These are phyloP conservation scores for Talaromyces sp. DNA, from an alignment of 2,329 filamentous ascomycete genomes.

Conservation along the genomic window DNA sequence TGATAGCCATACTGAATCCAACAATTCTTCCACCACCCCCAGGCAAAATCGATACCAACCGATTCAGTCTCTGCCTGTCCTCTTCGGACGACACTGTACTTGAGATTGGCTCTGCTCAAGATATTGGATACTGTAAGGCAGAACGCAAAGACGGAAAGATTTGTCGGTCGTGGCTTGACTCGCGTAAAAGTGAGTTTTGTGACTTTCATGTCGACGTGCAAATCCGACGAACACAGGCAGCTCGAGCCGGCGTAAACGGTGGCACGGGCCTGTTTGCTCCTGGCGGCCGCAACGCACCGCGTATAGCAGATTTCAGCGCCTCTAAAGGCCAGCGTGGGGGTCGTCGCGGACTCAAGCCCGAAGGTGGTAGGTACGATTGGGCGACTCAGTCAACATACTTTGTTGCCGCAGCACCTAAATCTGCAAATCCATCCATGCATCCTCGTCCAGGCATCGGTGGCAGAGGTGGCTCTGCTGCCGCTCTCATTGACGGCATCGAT, in stretches of 20 bases:
- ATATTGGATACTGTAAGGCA: constrained; percentile 83
- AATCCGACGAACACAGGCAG: constrained; percentile 62
- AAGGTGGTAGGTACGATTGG: constrained; percentile 37
- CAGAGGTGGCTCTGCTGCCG: constrained; percentile 32
- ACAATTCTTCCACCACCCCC: constrained; percentile 81
- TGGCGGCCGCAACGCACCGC: constrained; percentile 35
- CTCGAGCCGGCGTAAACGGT: constrained; percentile 73
- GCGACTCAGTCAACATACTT: constrained; percentile 43
- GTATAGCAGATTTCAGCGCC: constrained; percentile 36
- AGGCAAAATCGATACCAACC: constrained; percentile 68
- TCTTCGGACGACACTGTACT: constrained; percentile 84
- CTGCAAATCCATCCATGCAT: not conserved
- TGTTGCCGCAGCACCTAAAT: constrained; percentile 33
- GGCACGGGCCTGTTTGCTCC: constrained; percentile 52
- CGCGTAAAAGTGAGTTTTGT: constrained; percentile 81
- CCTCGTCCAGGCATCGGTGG: not conserved
- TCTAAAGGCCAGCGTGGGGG: constrained; percentile 20
- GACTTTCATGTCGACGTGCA: constrained; percentile 86
- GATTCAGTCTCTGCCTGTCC: constrained; percentile 78
- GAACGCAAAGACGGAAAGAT: constrained; percentile 76
- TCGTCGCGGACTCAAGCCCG: constrained; percentile 28
- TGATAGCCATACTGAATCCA: constrained; percentile 89
- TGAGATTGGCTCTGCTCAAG: constrained; percentile 77
- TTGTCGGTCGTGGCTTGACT: constrained; percentile 83
- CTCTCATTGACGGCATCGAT: constrained; percentile 36